Evolutionary conservation across 306 rosid species (phyloP).

Genomic region (Astragalus membranaceus): DNA sequence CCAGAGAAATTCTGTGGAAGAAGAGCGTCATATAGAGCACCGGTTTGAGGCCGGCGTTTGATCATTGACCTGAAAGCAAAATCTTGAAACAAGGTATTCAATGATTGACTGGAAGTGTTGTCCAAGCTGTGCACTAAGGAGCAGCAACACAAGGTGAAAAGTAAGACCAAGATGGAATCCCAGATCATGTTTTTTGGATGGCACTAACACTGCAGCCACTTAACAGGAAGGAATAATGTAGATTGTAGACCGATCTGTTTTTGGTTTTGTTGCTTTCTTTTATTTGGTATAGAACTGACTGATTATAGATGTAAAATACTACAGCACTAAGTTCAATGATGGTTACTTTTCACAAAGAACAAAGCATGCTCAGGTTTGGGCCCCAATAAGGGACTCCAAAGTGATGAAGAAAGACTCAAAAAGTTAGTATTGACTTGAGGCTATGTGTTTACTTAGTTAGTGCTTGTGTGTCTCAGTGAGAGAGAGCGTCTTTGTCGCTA

Average conservation of each 20-base stretch:
- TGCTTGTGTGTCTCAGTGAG: background rate
- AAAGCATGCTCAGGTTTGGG: conserved; percentile 47
- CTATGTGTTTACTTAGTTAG: background rate
- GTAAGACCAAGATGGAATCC: conserved; percentile 29
- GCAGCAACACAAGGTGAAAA: conserved; percentile 27
- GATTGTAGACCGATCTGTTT: background rate
- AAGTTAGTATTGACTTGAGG: conserved; percentile 29
- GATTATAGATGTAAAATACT: background rate
- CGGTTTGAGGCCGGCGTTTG: conserved; percentile 54
- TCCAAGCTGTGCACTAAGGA: conserved; percentile 36
- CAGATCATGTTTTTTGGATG: conserved; percentile 27
- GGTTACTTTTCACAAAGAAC: conserved; percentile 34
- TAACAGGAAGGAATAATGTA: background rate
- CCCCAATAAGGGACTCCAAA: conserved; percentile 26
- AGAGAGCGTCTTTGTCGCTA: conserved; percentile 29
- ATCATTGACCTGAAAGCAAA: conserved; percentile 46
- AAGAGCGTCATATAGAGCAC: conserved; percentile 48
- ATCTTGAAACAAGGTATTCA: conserved; percentile 49
- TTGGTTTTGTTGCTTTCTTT: background rate
- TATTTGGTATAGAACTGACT: background rate
- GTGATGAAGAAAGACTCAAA: conserved; percentile 19
- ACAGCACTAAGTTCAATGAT: conserved; percentile 24
- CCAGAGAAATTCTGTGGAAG: conserved; percentile 63
- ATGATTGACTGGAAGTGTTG: conserved; percentile 33
- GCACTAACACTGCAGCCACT: background rate